phyloP scores from a whole-genome alignment of 140 eudicot genomes.

The Oenanthe javanica region DNA sequence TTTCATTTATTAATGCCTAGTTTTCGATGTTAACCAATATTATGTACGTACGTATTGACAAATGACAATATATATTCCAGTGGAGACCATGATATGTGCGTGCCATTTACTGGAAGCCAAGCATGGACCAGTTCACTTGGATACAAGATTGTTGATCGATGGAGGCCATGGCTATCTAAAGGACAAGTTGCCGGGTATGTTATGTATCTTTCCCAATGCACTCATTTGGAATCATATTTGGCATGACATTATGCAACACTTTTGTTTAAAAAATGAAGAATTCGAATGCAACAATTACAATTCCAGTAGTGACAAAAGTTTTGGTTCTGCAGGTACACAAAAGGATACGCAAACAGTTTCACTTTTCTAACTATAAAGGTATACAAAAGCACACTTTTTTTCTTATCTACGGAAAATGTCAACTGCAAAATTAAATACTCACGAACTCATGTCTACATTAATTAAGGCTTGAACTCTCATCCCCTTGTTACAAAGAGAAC shows the following conservation, averaged over 20 bases:
- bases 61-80: neutral
- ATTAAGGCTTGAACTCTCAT: neutral
- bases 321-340: conserved; percentile 27
- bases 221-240: neutral
- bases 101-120: conserved; percentile 46
- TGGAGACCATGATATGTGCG: conserved; percentile 25
- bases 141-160: conserved; percentile 35
- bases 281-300: neutral
- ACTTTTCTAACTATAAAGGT: conserved; percentile 50
- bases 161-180: conserved; percentile 48
- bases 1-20: no score
- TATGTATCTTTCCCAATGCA: neutral
- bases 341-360: conserved; percentile 30
- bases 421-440: neutral
- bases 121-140: conserved; percentile 52
- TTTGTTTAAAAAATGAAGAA: neutral
- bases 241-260: neutral
- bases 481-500: neutral
- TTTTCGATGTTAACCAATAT: neutral
- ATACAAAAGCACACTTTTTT: neutral
- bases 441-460: neutral
- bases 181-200: conserved; percentile 48
- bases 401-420: neutral
- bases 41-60: neutral
- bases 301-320: neutral